Evolutionary conservation across 495 filamentous ascomycete genomes (phyloP).

Genomic region (Bacidia rubella): DNA sequence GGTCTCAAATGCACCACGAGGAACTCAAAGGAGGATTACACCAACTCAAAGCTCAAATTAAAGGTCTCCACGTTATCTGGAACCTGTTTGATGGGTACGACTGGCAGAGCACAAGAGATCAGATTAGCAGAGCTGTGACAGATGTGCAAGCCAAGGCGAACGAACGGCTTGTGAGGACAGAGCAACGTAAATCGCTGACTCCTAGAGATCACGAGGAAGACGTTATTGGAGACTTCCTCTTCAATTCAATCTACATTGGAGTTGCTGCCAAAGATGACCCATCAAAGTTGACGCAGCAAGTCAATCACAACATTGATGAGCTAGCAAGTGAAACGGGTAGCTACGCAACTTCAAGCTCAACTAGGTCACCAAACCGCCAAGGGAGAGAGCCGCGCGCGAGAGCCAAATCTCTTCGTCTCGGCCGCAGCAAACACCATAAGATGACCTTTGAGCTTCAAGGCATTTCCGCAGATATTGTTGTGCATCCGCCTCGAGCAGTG

Average conservation of each 20-base stretch:
- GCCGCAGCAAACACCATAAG: conserved; percentile 82
- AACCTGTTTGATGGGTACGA: conserved; percentile 97
- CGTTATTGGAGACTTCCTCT: conserved; percentile 86
- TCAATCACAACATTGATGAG: conserved; percentile 81
- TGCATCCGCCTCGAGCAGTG: conserved; percentile 61
- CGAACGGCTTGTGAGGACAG: conserved; percentile 46
- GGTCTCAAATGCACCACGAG: neutral
- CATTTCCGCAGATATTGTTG: conserved; percentile 68
- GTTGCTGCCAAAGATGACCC: conserved; percentile 79
- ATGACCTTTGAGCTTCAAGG: conserved; percentile 89
- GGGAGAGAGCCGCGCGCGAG: conserved; percentile 32
- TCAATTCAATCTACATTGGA: conserved; percentile 97
- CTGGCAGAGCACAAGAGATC: conserved; percentile 77
- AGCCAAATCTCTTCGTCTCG: conserved; percentile 53
- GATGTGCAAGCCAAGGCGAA: conserved; percentile 70
- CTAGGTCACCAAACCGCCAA: conserved; percentile 42
- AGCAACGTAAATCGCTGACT: conserved; percentile 32
- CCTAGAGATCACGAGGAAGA: conserved; percentile 53
- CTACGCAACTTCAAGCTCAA: conserved; percentile 55
- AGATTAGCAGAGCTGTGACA: conserved; percentile 72
- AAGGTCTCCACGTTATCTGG: conserved; percentile 91
- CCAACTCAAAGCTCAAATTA: conserved; percentile 63
- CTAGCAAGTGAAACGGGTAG: conserved; percentile 78
- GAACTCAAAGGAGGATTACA: conserved; percentile 21
- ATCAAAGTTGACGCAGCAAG: conserved; percentile 60